A percentile compares a stretch with the other conserved stretches of the same genome.
Conservation (phyloP, 192 early-diverging fungal species). For the Gonapodya sp. region DNA sequence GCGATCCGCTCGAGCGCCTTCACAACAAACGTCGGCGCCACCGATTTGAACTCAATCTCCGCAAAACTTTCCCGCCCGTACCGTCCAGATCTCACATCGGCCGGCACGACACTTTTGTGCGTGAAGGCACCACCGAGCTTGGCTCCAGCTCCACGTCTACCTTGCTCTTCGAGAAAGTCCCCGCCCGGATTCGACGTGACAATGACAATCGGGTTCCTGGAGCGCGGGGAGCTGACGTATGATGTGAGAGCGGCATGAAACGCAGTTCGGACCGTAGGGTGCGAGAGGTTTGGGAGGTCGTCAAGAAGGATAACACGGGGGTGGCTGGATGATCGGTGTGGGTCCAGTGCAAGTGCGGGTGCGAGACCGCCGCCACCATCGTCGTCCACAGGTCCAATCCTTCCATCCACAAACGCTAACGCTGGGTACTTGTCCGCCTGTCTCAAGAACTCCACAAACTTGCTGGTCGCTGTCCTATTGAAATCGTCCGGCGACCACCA, state of each 20-base stretch:
- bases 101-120: slow-evolving; percentile 18
- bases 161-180: slow-evolving; percentile 23
- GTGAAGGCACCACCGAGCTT: slow-evolving; percentile 14
- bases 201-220: slow-evolving; percentile 14
- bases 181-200: slow-evolving; percentile 21
- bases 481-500: background rate
- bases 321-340: background rate
- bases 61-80: slow-evolving; percentile 18
- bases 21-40: slow-evolving; percentile 50
- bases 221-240: slow-evolving; percentile 23
- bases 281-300: slow-evolving; percentile 45
- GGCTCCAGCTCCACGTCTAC: background rate
- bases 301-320: slow-evolving; percentile 45
- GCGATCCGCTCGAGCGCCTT: slow-evolving; percentile 41
- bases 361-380: background rate
- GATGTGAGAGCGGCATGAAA: slow-evolving; percentile 35
- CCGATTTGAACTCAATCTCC: slow-evolving; percentile 41
- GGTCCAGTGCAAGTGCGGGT: slow-evolving; percentile 1
- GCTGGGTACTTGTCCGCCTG: background rate
- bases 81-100: slow-evolving; percentile 18
- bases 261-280: slow-evolving; percentile 33
- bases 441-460: background rate
- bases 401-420: background rate
- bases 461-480: slow-evolving; percentile 29
- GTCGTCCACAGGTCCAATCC: background rate